These are phyloP conservation scores for Conoideocrella luteorostrata DNA, from an alignment of 2,329 filamentous ascomycete species.

Conservation along the genomic window DNA sequence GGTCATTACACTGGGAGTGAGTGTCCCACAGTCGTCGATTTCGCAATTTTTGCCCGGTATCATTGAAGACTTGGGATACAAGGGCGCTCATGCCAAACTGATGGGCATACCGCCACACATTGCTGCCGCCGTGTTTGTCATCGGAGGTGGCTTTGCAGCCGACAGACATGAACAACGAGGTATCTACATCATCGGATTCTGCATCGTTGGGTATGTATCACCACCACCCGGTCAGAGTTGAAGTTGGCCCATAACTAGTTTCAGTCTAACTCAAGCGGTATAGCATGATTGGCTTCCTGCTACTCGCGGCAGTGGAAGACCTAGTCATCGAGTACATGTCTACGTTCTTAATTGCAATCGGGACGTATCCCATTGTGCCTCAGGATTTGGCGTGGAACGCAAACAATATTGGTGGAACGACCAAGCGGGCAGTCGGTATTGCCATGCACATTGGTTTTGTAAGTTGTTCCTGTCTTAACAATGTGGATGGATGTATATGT, in stretches of 20 bases:
- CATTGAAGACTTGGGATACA: conserved; percentile 29
- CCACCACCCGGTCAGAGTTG: too few relatives aligned
- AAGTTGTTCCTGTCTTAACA: conserved; percentile 13
- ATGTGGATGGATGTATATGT: neutral
- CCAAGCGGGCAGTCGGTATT: conserved; percentile 50
- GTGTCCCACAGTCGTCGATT: conserved; percentile 32
- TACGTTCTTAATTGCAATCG: conserved; percentile 34
- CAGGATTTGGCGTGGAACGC: conserved; percentile 52
- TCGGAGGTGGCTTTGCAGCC: conserved; percentile 36
- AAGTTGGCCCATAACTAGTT: neutral
- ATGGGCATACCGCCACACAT: conserved; percentile 33
- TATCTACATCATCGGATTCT: conserved; percentile 32
- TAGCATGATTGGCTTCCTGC: conserved; percentile 27
- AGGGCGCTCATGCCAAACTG: conserved; percentile 29
- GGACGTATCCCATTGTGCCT: conserved; percentile 47
- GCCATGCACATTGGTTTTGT: conserved; percentile 47
- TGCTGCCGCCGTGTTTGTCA: conserved; percentile 29
- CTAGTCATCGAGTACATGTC: conserved; percentile 40
- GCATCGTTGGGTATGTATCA: conserved; percentile 25
- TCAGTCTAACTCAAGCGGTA: neutral
- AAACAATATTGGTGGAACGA: conserved; percentile 50
- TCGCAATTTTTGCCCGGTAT: conserved; percentile 32
- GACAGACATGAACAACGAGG: conserved; percentile 29
- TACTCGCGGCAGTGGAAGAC: conserved; percentile 25
- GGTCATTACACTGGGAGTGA: conserved; percentile 54